Base-by-base conservation (phyloP, 2,329 filamentous ascomycete species). In the Penicillium sp. region DNA sequence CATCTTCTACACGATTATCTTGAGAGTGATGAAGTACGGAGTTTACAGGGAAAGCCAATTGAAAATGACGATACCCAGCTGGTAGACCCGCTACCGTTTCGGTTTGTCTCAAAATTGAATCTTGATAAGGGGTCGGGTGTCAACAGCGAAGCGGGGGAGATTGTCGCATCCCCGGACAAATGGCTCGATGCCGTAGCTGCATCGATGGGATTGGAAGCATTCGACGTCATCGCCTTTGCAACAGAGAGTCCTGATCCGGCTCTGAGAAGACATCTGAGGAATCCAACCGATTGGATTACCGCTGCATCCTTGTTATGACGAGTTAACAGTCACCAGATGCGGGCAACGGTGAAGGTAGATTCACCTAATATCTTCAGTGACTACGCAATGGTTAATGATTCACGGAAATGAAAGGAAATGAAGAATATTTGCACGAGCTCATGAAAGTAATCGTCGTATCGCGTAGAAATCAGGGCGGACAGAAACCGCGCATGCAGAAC, bases 111-210 rank as follows among this genome's bases (percentile, higher is more conserved):
- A 14, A 66, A 58, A n/a, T 52, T 61, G 30, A 46, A 38, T 10
- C 13, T 22, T 19, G 14, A 25, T 19, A 48, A 35, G 26, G 45
- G 25, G 16, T 30, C n/a, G 8, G 22, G 45, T 37, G 14, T 30
- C 25, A 19, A 7, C 19, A 16, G 5, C 19, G 40, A 42, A 6
- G 13, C 5, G 1, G 25, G 14, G 4, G 35, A 52, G 43, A 38
- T 59, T n/a, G 45, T 65, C 13, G 55, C 52, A 0, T 55, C 65
- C 6, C 61, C 66, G 6, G 61, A 65, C 40, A 57, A 64, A 48
- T 70, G 68, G 66, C 58, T 68, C 33, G 68, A 70, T 48, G 40
- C 60, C 43, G 68, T 68, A 26, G 68, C 66, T 42, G 67, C 68
- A n/a, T 68, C 68, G 14, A 65, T 70, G 65, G 68, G 66, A 5